These are phyloP conservation scores for Sporobolomyces roseus DNA, from an alignment of 768 basidiomycete species.

Conservation along the genomic window DNA sequence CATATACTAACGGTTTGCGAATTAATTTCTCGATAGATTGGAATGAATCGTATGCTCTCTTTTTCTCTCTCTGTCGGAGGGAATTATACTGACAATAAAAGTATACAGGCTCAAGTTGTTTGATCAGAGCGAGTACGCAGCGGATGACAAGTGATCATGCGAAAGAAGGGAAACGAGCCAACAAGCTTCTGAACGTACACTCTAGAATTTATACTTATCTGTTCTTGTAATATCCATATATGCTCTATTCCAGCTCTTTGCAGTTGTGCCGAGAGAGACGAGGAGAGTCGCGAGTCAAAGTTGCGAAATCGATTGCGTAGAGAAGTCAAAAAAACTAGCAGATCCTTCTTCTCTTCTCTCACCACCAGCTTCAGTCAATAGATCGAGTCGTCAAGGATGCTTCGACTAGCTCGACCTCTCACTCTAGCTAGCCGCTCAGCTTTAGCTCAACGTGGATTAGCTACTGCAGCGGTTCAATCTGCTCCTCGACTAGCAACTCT, in stretches of 20 bases:
- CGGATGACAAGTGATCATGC: no score
- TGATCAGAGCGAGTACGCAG: conserved; percentile 30
- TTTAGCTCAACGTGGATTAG: not conserved
- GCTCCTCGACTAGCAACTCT: not conserved
- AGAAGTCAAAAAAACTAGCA: not conserved
- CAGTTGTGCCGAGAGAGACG: no score
- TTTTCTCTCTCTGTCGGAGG: no score
- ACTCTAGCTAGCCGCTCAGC: not conserved
- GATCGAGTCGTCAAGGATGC: not conserved
- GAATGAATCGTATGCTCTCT: no score
- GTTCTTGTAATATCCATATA: no score
- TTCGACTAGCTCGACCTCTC: conserved; percentile 8
- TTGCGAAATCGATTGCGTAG: not conserved
- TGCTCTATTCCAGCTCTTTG: no score
- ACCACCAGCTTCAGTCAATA: not conserved
- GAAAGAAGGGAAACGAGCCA: no score
- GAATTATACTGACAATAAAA: no score
- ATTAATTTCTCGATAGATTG: no score
- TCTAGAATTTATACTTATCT: not conserved
- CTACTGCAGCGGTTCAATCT: not conserved
- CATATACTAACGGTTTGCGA: no score
- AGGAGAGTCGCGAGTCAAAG: not conserved
- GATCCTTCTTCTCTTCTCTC: not conserved
- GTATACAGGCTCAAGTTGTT: conserved; percentile 31
- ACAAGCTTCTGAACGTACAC: no score